Conservation (phyloP, 2,329 filamentous ascomycete genomes). For the Sporothrix brasiliensis region DNA sequence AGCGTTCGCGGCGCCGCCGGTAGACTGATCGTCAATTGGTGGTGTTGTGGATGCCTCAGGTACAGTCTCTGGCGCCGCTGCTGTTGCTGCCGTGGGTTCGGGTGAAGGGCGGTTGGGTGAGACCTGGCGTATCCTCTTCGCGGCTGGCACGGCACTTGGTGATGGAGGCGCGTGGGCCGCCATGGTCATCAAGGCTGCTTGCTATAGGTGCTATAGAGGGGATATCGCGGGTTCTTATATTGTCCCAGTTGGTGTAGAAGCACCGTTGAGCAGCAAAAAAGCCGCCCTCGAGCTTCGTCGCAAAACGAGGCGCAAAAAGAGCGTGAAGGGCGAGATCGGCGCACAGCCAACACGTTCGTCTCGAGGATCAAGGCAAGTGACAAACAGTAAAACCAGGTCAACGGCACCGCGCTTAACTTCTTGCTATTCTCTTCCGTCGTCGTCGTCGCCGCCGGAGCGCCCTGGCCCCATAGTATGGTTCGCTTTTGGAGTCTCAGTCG, state of each 20-base stretch:
- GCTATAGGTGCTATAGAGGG: not conserved
- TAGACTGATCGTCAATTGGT: slow-evolving; percentile 16
- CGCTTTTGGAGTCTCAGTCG: not conserved
- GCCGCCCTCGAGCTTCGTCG: slow-evolving; percentile 3
- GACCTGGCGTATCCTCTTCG: slow-evolving; percentile 60
- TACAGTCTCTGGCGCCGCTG: not conserved
- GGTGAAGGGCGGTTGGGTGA: slow-evolving; percentile 54
- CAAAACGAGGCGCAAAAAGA: not conserved
- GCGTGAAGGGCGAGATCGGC: not conserved
- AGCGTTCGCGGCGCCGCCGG: not conserved
- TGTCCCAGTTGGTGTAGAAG: not conserved
- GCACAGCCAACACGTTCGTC: not conserved
- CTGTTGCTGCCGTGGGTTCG: slow-evolving; percentile 40
- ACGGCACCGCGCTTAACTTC: not conserved
- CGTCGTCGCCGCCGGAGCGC: slow-evolving; percentile 26
- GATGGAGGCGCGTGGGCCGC: slow-evolving; percentile 54
- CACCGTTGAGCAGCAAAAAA: not conserved
- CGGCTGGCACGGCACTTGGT: slow-evolving; percentile 54
- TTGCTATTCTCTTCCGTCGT: slow-evolving; percentile 25
- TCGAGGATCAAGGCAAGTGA: not conserved
- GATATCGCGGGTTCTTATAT: too few relatives aligned
- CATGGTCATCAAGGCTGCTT: slow-evolving; percentile 43
- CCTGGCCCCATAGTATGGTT: slow-evolving; percentile 24
- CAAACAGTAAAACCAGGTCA: not conserved
- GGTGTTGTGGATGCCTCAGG: not conserved